A percentile compares a stretch with the other conserved stretches of the same genome.
Evolutionary conservation across 768 basidiomycete species (phyloP).

Genomic region (Coprinopsis cinerea): DNA sequence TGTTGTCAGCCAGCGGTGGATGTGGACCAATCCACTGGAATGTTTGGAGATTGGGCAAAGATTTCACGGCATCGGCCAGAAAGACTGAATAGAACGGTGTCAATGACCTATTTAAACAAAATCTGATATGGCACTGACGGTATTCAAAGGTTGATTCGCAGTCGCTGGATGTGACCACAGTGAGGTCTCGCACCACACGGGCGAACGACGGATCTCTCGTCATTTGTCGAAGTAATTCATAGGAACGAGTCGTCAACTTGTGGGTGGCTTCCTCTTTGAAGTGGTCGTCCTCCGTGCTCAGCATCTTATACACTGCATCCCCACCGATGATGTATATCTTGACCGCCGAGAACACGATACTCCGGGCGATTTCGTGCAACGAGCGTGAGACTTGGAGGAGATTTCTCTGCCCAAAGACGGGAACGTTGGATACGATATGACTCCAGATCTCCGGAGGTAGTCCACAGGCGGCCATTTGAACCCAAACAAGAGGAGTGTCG

Average conservation of each 20-base stretch:
- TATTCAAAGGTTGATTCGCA: conserved; percentile 31
- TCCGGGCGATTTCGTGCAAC: conserved; percentile 31
- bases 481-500: background rate
- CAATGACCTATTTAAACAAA: background rate
- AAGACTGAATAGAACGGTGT: conserved; percentile 21
- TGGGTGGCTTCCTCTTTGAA: conserved; percentile 24
- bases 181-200: conserved; percentile 28
- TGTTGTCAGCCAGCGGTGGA: conserved; percentile 21
- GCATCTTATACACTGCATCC: conserved; percentile 19
- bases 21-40: conserved; percentile 34
- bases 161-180: conserved; percentile 29
- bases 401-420: conserved; percentile 19
- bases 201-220: conserved; percentile 28
- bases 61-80: conserved; percentile 26
- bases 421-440: conserved; percentile 26
- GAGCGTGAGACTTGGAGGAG: conserved; percentile 30
- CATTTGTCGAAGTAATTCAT: conserved; percentile 34
- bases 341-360: conserved; percentile 28
- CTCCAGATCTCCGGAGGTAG: conserved; percentile 35
- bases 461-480: conserved; percentile 12
- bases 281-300: conserved; percentile 23
- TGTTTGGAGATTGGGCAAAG: conserved; percentile 26
- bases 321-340: conserved; percentile 33
- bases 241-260: conserved; percentile 30
- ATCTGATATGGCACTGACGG: conserved; percentile 17